Evolutionary conservation across 495 filamentous ascomycete genomes (phyloP), one percentile per base, ranked within the genome.

Genomic region (Gamarada debralockiae): DNA sequence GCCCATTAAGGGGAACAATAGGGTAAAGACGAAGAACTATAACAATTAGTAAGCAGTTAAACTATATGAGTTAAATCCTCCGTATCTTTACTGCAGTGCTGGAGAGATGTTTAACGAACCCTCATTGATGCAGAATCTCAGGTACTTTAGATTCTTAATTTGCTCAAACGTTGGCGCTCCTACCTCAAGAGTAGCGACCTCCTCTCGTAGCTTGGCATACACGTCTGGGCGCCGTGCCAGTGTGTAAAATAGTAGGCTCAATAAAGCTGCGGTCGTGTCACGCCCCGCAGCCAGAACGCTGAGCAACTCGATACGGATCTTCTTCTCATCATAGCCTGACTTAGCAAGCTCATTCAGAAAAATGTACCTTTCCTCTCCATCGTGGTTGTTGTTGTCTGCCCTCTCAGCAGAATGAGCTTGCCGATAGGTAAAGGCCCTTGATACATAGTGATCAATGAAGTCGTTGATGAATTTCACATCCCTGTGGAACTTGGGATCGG

Each of bases 251-350:
- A 65, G 48, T 50, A 63, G 65, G 40, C 70, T 71, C 22, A 80
- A 59, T 66, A 82, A 50, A 61, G 71, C 42, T 61, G 77, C 60
- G 39, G 82, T 86, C 6, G 82, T 85, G 50, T 86, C 83, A 27
- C 74, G 66, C 7, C 71, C 72, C 3, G 75, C 77, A 14, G 80
- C 64, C n/a, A 79, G 67, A 31, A 79, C 66, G 45, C 72, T 73
- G 1, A 77, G 58, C 8, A 78, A 55, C 56, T 80, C 64, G 48
- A 75, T 68, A 0, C 70, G 65, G 13, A 78, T 59, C 39, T 61
- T 34, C 13, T 40, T 29, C 33, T 70, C 60, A 10, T 65, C 18
- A 46, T 67, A 52, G 2, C 60, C 56, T 6, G 64, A 50, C 61
- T 67, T 68, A 25, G 74, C 61, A 6, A 80, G 59, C 53, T 74